A percentile compares a stretch with the other conserved stretches of the same genome.
phyloP scores from a whole-genome alignment of 2,329 filamentous ascomycete genomes.

The Ascochyta clinopodiicola region DNA sequence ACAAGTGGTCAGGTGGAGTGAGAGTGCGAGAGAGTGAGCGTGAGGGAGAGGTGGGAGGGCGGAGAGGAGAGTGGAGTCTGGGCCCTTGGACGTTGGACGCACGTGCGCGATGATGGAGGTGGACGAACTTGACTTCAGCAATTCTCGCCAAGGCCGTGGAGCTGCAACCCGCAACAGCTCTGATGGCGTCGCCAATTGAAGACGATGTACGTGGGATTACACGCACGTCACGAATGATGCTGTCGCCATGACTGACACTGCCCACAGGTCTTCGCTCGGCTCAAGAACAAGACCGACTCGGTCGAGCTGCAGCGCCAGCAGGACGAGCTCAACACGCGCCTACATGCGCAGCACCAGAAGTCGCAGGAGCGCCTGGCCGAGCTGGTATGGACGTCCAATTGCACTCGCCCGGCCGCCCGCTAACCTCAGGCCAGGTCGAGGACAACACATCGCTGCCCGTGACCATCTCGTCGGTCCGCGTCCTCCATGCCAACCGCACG shows the following conservation, averaged over 20 bases:
- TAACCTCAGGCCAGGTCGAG: constrained; percentile 63
- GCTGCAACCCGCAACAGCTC: constrained; percentile 34
- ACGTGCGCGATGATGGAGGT: constrained; percentile 11
- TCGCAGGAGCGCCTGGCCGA: constrained; percentile 69
- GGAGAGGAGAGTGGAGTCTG: background rate
- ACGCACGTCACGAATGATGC: too few species aligned
- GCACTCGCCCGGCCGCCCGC: background rate
- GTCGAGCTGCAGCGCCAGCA: constrained; percentile 66
- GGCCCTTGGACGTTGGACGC: background rate
- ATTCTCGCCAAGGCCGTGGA: constrained; percentile 31
- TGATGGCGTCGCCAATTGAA: constrained; percentile 53
- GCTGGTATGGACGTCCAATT: constrained; percentile 58
- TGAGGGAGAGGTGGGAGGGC: too few species aligned
- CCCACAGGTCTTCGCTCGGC: constrained; percentile 64
- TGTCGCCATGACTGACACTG: background rate
- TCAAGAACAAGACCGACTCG: constrained; percentile 65
- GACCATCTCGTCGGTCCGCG: constrained; percentile 82
- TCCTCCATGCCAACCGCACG: constrained; percentile 85
- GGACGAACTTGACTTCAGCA: background rate
- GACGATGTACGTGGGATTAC: constrained; percentile 52
- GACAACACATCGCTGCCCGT: constrained; percentile 87
- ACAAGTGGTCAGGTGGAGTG: background rate
- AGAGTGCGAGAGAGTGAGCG: background rate
- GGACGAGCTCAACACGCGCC: constrained; percentile 65
- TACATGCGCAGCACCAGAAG: constrained; percentile 65